Evolutionary conservation across 2,329 filamentous ascomycete genomes (phyloP).

Genomic region (Myriosclerotinia duriaeana): DNA sequence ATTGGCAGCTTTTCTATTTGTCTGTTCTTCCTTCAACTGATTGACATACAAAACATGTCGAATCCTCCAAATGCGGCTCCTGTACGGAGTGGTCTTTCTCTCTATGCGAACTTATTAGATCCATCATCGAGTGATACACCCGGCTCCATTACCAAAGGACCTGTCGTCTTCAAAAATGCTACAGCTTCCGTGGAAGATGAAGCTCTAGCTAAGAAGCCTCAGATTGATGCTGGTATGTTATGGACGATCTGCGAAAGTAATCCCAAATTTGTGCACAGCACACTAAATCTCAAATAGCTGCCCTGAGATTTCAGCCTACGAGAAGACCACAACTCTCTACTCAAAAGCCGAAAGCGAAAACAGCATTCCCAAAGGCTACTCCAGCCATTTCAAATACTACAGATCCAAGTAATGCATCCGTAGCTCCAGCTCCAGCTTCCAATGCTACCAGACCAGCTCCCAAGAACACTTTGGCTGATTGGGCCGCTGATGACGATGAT

Average conservation of each 20-base stretch:
- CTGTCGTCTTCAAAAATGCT: conserved; percentile 65
- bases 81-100: conserved; percentile 59
- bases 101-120: conserved; percentile 83
- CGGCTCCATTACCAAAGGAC: conserved; percentile 70
- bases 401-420: conserved; percentile 35
- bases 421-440: conserved; percentile 38
- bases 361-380: conserved; percentile 53
- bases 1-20: conserved; percentile 3
- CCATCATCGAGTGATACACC: conserved; percentile 51
- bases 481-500: conserved; percentile 81
- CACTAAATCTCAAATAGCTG: conserved; percentile 53
- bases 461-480: conserved; percentile 76
- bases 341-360: conserved; percentile 61
- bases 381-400: conserved; percentile 33
- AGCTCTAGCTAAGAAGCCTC: conserved; percentile 57
- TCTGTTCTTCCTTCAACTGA: conserved; percentile 1
- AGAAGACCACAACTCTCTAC: conserved; percentile 67
- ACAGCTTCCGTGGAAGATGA: conserved; percentile 47
- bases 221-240: conserved; percentile 59
- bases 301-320: conserved; percentile 83
- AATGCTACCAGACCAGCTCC: conserved; percentile 46
- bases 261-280: conserved; percentile 38
- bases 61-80: conserved; percentile 31
- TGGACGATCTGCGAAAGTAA: conserved; percentile 35
- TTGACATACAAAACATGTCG: conserved; percentile 33